phyloP scores from a whole-genome alignment of 2,329 filamentous ascomycete genomes.

The Microcera coccophila region DNA sequence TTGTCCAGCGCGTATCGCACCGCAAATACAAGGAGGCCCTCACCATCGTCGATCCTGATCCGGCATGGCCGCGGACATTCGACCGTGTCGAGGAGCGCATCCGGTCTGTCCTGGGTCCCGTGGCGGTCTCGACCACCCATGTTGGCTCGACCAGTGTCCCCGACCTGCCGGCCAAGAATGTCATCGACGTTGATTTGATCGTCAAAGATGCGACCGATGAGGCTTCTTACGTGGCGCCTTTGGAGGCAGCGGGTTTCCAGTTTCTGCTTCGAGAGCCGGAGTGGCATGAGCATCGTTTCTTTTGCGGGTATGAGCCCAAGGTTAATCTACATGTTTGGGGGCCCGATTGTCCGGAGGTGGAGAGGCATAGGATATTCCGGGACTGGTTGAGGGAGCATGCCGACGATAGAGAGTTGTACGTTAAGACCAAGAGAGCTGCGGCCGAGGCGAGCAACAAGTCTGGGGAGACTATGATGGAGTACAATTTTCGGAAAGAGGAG shows the following conservation, averaged over 20 bases:
- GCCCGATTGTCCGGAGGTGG: conserved; percentile 38
- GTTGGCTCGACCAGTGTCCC: conserved; percentile 50
- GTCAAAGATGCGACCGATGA: conserved; percentile 40
- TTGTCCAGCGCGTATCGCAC: conserved; percentile 23
- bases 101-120: conserved; percentile 31
- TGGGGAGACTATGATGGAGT: conserved; percentile 32
- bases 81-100: conserved; percentile 32
- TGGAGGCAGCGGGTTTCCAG: conserved; percentile 43
- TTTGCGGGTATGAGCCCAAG: conserved; percentile 31
- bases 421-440: neutral
- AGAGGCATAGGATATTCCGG: conserved; percentile 42
- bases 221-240: conserved; percentile 37
- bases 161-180: conserved; percentile 45
- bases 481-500: conserved; percentile 40
- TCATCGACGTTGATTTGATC: conserved; percentile 51
- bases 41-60: conserved; percentile 35
- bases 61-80: conserved; percentile 36
- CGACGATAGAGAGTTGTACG: conserved; percentile 39
- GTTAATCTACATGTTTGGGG: conserved; percentile 49
- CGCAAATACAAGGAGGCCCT: conserved; percentile 23
- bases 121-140: conserved; percentile 38
- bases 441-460: conserved; percentile 13
- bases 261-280: conserved; percentile 44
- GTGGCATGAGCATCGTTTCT: conserved; percentile 49
- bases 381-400: conserved; percentile 40